Base-by-base conservation (phyloP, 768 basidiomycete species). In the Pleurotus ostreatus region DNA sequence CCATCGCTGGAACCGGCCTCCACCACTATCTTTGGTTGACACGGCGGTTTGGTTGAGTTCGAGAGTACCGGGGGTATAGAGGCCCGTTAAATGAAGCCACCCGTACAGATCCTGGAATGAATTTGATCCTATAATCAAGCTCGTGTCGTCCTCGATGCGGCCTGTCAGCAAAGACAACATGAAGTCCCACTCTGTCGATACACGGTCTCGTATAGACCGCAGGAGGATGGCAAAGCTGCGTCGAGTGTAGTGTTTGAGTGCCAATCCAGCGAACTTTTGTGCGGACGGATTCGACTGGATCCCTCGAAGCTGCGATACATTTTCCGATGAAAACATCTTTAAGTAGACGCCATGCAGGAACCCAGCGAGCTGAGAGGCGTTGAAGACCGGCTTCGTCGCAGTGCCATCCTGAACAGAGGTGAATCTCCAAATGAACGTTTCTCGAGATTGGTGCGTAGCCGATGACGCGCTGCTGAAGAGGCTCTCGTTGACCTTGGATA, bases 151-250 rank as follows among this genome's bases (percentile, higher is more conserved):
- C 7, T 53, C 51, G 8, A 72, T 60, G 12, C 72, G 61, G 15
- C 57, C 46, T 12, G 71, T 57, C 56, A 75, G 72, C 38, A 49
- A 57, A 7, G 62, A 59, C 71, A 86, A 74, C 8, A 71, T 66
- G 20, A 65, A 56, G 0, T 23, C 49, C 85, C 85, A 86, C 44
- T 77, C 66, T 2, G 63, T 64, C 2, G 61, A 43, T 5, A 75
- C 63, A 39, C 70, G 66, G 18, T 64, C 65, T 57, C 73, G 75
- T 34, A 82, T 67, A 11, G 74, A 60, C 13, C 62, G 61, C 13
- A 86, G 65, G 41, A 86, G 65, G 2, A 70, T 59, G 1, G 69
- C 80, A 51, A 84, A 83, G 30, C 73, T 77, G 38, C 69, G 68
- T 11, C 84, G 75, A 8, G 66, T 72, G 59, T 85, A 84, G 57